Evolutionary conservation across 2,329 filamentous ascomycete species (phyloP), one percentile per base, ranked within the genome.

Genomic region (Dothidotthia symphoricarpi): DNA sequence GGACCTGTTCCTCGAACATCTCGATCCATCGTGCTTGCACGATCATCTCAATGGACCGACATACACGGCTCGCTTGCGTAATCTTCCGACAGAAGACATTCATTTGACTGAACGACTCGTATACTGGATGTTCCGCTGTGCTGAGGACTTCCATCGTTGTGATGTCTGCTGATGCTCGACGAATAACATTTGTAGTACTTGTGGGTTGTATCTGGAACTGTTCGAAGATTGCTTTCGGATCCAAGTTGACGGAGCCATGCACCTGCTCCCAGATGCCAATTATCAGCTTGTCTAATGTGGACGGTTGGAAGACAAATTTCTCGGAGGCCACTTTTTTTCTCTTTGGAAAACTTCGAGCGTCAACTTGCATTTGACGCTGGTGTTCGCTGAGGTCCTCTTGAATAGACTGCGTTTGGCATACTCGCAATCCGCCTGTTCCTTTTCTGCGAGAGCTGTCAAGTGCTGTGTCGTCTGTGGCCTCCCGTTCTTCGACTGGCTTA

Each of bases 11-110:
- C 37, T 77, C 72, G 46, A 77, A 80, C 24, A 74, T 71, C 49
- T 78, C 74, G 3, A 76, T 66, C 77, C 77, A 80, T 19, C 74
- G 71, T 4, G 76, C 75, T 49, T 80, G 76, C 2, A 80, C 74
- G 16, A 80, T 75, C 40, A 80, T 76, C 53, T 80, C 76, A n/a
- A 79, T 64, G 1, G 75, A 75, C n/a, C 76, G 66, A 36, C 72
- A 77, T 1, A 75, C 73, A 11, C 75, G 70, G 48, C 73, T 76
- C n/a, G 74, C 68, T 38, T 72, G 69, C 22, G 68, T 72, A n/a
- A 72, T 64, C 36, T 69, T 72, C 3, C 69, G 62, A 29, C 69
- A 68, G 16, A 73, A 64, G 1, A 70, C 49, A 22, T 68, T 73
- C 65, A 72, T 71, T 26, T 63, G 58, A 22, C 59, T 68, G 44